Evolutionary conservation across 2,329 filamentous ascomycete species (phyloP), one percentile per base, ranked within the genome.

Genomic region (Ophiosphaerella narmari): DNA sequence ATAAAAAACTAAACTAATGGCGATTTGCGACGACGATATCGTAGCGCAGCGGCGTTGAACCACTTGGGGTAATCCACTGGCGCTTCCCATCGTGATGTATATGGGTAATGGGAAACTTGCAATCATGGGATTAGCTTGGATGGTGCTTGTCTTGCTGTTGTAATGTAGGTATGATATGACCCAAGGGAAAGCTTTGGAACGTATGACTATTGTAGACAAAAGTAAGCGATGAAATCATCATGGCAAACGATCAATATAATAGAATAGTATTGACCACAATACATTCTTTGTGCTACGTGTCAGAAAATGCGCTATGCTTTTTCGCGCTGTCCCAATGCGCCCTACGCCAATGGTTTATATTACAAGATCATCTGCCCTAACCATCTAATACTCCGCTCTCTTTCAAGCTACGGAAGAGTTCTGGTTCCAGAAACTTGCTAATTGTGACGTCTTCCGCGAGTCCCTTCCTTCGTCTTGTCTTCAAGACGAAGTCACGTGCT

Each of bases 391-490:
- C 86, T 2, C 93, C 93, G 63, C 89, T 94, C 75, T 96, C 91
- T 76, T 91, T 89, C 67, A 97, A 76, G 60, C 86, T 90, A 72
- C 88, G 86, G 77, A 95, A 96, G 54, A 97, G 85, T 73, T 97
- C 94, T 1, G 91, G 90, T 78, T 99, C 94, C 58, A 99, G 78
- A 76, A 97, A 99, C 70, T 96, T 97, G 73, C 91, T 91, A 48
- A 97, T 91, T 26, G 89, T 93, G 35, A 97, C 91, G 73, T 97
- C 94, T 78, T 97, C 94, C 55, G 90, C 93, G 55, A 99, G 75
- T 1, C 94, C 94, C 82, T 99, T 99, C 61, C 94, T 84, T 67
- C 91, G 80, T 62, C 94, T 83, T 8, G 94, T 99, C 83, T 99
- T 99, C 55, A 97, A 82, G 46, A 97, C 92, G 74, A 99, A 97